These are phyloP conservation scores for Globomyces pollinis-pini DNA, from an alignment of 192 early-diverging fungal genomes.

Conservation along the genomic window DNA sequence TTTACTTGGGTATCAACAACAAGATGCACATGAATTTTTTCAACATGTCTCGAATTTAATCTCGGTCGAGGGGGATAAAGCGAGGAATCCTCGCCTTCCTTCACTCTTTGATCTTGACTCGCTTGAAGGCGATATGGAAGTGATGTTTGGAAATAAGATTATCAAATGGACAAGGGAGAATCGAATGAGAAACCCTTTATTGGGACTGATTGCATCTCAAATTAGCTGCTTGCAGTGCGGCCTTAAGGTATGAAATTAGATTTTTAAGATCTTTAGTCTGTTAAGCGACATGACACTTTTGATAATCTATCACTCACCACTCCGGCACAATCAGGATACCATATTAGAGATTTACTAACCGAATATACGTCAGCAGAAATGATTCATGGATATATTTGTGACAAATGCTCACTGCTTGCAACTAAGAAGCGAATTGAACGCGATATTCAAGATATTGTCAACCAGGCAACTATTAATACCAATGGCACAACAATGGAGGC, in stretches of 20 bases:
- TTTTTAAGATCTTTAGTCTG: constrained; percentile 47
- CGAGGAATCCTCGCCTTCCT: neutral
- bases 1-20: constrained; percentile 39
- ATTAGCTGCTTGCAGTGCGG: constrained; percentile 74
- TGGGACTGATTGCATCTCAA: constrained; percentile 65
- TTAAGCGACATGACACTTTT: constrained; percentile 74
- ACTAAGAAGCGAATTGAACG: neutral
- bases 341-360: constrained; percentile 43
- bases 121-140: neutral
- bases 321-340: constrained; percentile 45
- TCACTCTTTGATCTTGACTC: neutral
- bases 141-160: neutral
- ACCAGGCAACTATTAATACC: too few relatives aligned
- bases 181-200: constrained; percentile 54
- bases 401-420: constrained; percentile 34
- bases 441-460: too few relatives aligned
- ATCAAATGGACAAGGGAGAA: neutral
- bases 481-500: neutral
- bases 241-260: constrained; percentile 42
- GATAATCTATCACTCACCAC: constrained; percentile 69
- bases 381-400: constrained; percentile 59
- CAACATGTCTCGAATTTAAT: constrained; percentile 68
- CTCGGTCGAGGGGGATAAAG: constrained; percentile 47
- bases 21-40: constrained; percentile 88
- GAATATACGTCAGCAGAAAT: constrained; percentile 53